These are phyloP conservation scores for Paraleonurus japonicus DNA, from an alignment of 257 asterid genomes.

Conservation along the genomic window DNA sequence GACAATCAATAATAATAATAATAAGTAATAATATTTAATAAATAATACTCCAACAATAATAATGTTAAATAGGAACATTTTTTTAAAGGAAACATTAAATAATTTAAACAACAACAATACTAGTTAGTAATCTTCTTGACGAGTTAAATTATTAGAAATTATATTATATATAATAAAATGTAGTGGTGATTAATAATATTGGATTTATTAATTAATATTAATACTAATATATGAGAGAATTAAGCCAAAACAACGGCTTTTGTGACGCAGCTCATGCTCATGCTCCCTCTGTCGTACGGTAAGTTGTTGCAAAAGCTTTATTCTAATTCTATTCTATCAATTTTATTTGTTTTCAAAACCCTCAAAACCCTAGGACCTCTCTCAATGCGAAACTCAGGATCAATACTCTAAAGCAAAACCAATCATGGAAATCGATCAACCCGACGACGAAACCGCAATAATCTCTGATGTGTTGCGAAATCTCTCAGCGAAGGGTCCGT, in stretches of 20 bases:
- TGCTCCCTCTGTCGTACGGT: neutral
- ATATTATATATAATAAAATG: too few species aligned
- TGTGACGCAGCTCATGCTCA: neutral
- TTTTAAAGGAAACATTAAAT: too few species aligned
- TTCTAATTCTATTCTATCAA: neutral
- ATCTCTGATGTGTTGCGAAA: slow-evolving; percentile 43
- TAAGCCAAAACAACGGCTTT: neutral
- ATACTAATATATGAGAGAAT: too few species aligned
- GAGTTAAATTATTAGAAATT: too few species aligned
- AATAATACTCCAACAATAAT: too few species aligned
- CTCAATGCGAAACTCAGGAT: neutral
- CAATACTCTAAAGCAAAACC: neutral
- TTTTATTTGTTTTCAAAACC: slow-evolving; percentile 29
- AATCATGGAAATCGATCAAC: slow-evolving; percentile 62
- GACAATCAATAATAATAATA: too few species aligned
- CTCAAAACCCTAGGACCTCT: slow-evolving; percentile 42
- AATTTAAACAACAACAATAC: too few species aligned
- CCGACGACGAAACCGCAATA: slow-evolving; percentile 42
- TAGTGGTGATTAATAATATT: too few species aligned
- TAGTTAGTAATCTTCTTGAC: too few species aligned
- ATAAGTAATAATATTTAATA: too few species aligned
- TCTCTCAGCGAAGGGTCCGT: slow-evolving; percentile 44
- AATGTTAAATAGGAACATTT: too few species aligned
- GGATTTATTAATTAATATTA: too few species aligned
- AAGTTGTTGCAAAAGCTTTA: neutral